These are phyloP conservation scores for Coniochaeta prunicola DNA, from an alignment of 2,329 filamentous ascomycete genomes.

Conservation along the genomic window DNA sequence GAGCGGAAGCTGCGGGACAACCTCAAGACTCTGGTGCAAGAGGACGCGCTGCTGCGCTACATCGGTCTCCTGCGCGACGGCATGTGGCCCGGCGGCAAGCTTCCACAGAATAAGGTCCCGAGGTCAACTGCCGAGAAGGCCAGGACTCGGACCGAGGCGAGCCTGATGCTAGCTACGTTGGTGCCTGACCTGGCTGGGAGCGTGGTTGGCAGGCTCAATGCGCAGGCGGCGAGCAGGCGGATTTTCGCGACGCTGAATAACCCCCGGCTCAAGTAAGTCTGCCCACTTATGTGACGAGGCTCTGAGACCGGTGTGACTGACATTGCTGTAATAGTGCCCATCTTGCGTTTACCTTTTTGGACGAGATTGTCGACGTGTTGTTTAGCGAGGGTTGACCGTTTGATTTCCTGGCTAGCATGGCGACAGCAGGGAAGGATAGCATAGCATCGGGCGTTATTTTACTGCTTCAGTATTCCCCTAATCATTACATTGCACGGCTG, in stretches of 20 bases:
- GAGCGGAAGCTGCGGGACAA: conserved; percentile 91
- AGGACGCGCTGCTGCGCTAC: conserved; percentile 72
- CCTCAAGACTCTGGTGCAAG: conserved; percentile 64
- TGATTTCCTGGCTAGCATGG: background rate
- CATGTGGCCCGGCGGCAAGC: conserved; percentile 72
- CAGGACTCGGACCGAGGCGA: conserved; percentile 78
- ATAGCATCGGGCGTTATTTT: conserved; percentile 18
- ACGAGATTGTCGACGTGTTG: conserved; percentile 60
- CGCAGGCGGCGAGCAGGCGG: conserved; percentile 79
- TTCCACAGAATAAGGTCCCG: conserved; percentile 40
- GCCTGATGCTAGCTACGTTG: conserved; percentile 79
- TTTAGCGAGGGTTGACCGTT: conserved; percentile 35
- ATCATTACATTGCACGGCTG: background rate
- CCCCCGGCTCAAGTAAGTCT: conserved; percentile 72
- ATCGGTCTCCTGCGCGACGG: conserved; percentile 64
- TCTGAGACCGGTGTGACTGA: background rate
- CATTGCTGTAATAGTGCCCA: conserved; percentile 43
- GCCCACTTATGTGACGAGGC: conserved; percentile 7
- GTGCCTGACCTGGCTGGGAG: conserved; percentile 86
- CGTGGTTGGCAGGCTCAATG: conserved; percentile 88
- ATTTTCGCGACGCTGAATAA: conserved; percentile 93
- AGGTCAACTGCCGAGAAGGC: conserved; percentile 68
- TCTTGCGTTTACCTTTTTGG: conserved; percentile 62
- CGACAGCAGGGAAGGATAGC: background rate
- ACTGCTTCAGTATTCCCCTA: background rate